A percentile compares a stretch with the other conserved stretches of the same genome.
Evolutionary conservation across 2,329 filamentous ascomycete species (phyloP).

Genomic region (Fusarium sp.): DNA sequence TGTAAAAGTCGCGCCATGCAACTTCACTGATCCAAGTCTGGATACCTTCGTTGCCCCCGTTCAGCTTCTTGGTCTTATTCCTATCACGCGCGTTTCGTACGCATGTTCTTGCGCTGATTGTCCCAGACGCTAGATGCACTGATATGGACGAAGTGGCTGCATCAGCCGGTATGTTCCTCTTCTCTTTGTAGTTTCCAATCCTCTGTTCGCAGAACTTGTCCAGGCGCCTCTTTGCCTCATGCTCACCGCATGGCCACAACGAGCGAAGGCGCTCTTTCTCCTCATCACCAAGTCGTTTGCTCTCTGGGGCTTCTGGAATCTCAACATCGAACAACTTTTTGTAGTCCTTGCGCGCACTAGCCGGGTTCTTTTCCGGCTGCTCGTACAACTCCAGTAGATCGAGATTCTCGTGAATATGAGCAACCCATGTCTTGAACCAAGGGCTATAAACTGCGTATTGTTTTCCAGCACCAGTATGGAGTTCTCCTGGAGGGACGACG

Average conservation of each 20-base stretch:
- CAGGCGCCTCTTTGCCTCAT: conserved; percentile 74
- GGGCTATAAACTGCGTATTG: conserved; percentile 89
- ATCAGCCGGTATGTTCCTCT: conserved; percentile 74
- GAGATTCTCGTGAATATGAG: conserved; percentile 76
- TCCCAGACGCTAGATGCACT: conserved; percentile 78
- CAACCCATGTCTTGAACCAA: conserved; percentile 83
- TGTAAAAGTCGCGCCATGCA: conserved; percentile 91
- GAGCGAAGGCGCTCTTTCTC: conserved; percentile 68
- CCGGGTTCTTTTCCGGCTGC: conserved; percentile 55
- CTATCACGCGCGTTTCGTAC: conserved; percentile 71
- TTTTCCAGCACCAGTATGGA: conserved; percentile 76
- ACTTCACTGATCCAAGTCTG: conserved; percentile 83
- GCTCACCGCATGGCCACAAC: conserved; percentile 81
- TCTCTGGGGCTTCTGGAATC: conserved; percentile 72
- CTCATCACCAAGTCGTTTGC: conserved; percentile 70
- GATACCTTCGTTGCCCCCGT: conserved; percentile 74
- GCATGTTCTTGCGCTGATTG: conserved; percentile 75
- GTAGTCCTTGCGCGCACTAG: conserved; percentile 58
- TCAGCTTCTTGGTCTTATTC: conserved; percentile 74
- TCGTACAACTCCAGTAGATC: conserved; percentile 74
- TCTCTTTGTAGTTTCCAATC: conserved; percentile 70
- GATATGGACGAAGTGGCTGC: conserved; percentile 76
- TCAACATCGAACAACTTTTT: conserved; percentile 67
- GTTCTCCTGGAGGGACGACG: conserved; percentile 78
- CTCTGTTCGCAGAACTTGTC: conserved; percentile 75